phyloP scores from a whole-genome alignment of 2,329 filamentous ascomycete genomes.

The Pestalotiopsis sp. region DNA sequence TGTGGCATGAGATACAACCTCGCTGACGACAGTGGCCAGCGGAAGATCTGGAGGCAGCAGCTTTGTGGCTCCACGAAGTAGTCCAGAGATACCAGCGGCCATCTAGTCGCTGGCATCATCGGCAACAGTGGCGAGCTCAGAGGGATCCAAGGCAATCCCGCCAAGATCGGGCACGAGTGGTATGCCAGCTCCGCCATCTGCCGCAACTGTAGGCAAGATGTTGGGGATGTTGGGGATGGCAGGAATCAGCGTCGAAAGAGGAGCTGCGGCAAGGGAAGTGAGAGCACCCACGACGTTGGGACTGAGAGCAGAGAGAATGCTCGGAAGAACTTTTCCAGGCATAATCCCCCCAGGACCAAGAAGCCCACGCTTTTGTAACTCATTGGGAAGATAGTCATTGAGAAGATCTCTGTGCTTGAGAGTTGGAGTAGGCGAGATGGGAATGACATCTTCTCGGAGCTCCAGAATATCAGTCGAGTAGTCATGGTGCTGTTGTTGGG shows the following conservation, averaged over 20 bases:
- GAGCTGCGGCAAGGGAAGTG: slow-evolving; percentile 5
- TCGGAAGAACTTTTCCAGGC: slow-evolving; percentile 10
- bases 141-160: not conserved
- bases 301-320: not conserved
- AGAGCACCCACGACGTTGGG: slow-evolving; percentile 6
- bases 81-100: slow-evolving; percentile 6
- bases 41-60: slow-evolving; percentile 7
- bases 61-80: not conserved
- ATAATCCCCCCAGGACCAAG: slow-evolving; percentile 5
- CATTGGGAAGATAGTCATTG: not conserved
- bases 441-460: not conserved
- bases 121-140: not conserved
- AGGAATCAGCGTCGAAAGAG: slow-evolving; percentile 5
- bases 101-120: slow-evolving; percentile 9
- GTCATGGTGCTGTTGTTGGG: not conserved
- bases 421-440: not conserved
- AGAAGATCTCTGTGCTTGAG: not conserved
- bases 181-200: slow-evolving; percentile 8
- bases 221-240: slow-evolving; percentile 1
- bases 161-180: not conserved
- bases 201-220: slow-evolving; percentile 4
- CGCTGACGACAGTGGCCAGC: slow-evolving; percentile 13
- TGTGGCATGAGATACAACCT: slow-evolving; percentile 15
- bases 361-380: slow-evolving; percentile 6
- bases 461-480: not conserved